These are phyloP conservation scores for Eremochloa ophiuroides DNA, from an alignment of 176 grass and related monocot species.

Conservation along the genomic window DNA sequence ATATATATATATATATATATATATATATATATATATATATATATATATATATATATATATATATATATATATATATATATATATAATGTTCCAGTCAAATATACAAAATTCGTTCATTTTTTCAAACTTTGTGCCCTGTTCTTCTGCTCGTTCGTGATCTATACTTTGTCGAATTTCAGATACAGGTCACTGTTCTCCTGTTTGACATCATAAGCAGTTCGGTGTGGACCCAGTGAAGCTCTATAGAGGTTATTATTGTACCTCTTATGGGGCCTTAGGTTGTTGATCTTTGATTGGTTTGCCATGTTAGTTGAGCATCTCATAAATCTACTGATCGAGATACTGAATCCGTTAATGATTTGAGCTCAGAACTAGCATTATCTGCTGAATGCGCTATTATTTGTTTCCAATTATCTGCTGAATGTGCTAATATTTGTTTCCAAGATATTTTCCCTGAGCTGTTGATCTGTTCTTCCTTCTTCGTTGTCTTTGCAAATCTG, in stretches of 20 bases:
- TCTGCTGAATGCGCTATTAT: not conserved
- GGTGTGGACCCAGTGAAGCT: not conserved
- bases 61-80: too few species aligned
- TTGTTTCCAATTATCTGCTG: not conserved
- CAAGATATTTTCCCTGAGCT: not conserved
- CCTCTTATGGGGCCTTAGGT: constrained; percentile 35
- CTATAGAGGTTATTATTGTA: constrained; percentile 20
- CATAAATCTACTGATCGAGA: constrained; percentile 6
- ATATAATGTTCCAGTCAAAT: constrained; percentile 18
- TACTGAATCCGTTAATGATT: constrained; percentile 7
- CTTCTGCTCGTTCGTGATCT: not conserved
- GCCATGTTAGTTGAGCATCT: constrained; percentile 30
- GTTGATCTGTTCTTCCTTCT: too few species aligned
- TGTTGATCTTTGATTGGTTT: constrained; percentile 30
- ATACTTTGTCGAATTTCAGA: not conserved
- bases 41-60: too few species aligned
- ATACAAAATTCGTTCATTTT: constrained; percentile 45
- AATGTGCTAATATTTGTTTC: not conserved
- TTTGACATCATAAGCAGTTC: constrained; percentile 14
- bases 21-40: too few species aligned
- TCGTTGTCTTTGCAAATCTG: too few species aligned
- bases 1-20: too few species aligned
- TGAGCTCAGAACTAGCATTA: constrained; percentile 1
- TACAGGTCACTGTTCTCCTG: not conserved
- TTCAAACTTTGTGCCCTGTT: constrained; percentile 2